Conservation (phyloP, 2,329 filamentous ascomycete genomes). For the Thermothelomyces thermophilus region DNA sequence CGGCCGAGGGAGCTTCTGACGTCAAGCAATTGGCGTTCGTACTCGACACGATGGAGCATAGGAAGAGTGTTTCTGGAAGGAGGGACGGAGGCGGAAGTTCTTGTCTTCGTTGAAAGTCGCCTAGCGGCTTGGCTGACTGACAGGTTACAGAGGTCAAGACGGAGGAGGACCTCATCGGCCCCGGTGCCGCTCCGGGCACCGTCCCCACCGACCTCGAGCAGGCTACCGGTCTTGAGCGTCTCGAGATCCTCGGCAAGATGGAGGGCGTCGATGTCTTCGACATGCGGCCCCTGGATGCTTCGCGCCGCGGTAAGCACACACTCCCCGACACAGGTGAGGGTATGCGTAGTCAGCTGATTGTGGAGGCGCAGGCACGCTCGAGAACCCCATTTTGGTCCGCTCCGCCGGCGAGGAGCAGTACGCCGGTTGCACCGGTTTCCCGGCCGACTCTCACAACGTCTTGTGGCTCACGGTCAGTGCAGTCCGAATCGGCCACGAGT, state of each 20-base stretch:
- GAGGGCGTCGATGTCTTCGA: constrained; percentile 97
- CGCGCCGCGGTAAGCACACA: constrained; percentile 64
- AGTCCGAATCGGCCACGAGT: neutral
- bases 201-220: constrained; percentile 94
- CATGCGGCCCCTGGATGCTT: constrained; percentile 92
- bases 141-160: constrained; percentile 66
- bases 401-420: constrained; percentile 95
- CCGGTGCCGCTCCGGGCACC: constrained; percentile 74
- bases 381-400: constrained; percentile 84
- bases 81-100: neutral
- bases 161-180: constrained; percentile 75
- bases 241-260: constrained; percentile 99
- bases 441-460: constrained; percentile 84
- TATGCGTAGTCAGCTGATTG: constrained; percentile 21
- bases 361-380: constrained; percentile 62
- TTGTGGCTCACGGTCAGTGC: constrained; percentile 79
- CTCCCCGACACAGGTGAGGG: neutral
- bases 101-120: neutral
- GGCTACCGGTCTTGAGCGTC: constrained; percentile 92
- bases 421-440: constrained; percentile 88
- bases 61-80: neutral
- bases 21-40: constrained; percentile 10
- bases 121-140: constrained; percentile 20
- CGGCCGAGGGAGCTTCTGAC: constrained; percentile 10
- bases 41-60: neutral